Evolutionary conservation across 129 eudicot species (phyloP), one percentile per base, ranked within the genome.

Genomic region (Tagetes patula): DNA sequence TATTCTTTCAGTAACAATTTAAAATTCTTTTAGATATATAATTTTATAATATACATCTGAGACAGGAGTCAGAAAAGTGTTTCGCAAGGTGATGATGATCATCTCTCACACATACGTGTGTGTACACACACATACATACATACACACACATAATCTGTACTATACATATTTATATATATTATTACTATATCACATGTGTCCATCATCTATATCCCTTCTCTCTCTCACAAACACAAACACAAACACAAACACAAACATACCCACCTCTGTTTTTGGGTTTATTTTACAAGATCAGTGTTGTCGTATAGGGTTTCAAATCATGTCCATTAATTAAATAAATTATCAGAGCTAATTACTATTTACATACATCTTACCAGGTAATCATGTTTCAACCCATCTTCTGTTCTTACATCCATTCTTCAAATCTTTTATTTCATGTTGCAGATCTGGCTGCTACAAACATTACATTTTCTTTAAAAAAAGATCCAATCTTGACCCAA

Each of bases 211-310:
- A 32, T 56, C 9, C 45, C 40, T 72, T 66, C 67, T n/a, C 36
- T 8, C 79, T 65, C 33, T 66, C 56, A 9, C 69, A 55, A 32
- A 27, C 66, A 6, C 53, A 38, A 36, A 42, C 71, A 8, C n/a
- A n/a, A n/a, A n/a, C 56, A 9, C 69, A 55, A 32, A 27, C 66
- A 6, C 53, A 38, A 36, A 42, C 71, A 8, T 43, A 67, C 70
- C 43, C 65, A 32, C 71, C n/a, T 48, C 10, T 60, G 42, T 43
- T 77, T 20, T 33, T 52, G 46, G 59, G 45, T 32, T 50, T 38
- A 38, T 14, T 54, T 67, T 2, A 78, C 72, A 78, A 54, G 68
- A 78, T 78, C 67, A 20, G 33, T 71, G 69, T 71, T 34, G 6
- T 42, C 60, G 48, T 65, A 45, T 36, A 50, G 65, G 70, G 49